Percentiles rank a stretch among this genome's conserved stretches.
phyloP scores from a whole-genome alignment of 352 stramenopile genomes.

The Globisporangium ultimum region DNA sequence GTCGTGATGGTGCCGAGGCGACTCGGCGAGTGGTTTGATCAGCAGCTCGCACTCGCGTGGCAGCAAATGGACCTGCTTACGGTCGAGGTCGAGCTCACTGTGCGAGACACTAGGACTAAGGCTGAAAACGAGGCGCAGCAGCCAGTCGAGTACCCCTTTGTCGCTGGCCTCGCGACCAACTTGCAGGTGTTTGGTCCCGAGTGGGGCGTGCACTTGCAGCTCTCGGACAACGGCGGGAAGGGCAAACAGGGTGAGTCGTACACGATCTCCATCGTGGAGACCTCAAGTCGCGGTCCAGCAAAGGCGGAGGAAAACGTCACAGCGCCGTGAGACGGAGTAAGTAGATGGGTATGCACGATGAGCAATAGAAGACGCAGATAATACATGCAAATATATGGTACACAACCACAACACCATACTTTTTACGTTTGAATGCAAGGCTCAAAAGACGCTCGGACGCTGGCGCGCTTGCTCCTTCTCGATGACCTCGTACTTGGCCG shows the following conservation, averaged over 20 bases:
- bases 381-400: too few relatives aligned
- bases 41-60: conserved; percentile 5
- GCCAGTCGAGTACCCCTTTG: conserved; percentile 27
- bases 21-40: conserved; percentile 54
- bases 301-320: too few relatives aligned
- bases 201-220: conserved; percentile 54
- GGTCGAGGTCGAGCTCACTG: conserved; percentile 34
- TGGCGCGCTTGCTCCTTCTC: conserved; percentile 43
- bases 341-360: too few relatives aligned
- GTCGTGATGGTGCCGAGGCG: conserved; percentile 65
- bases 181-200: conserved; percentile 47
- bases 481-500: conserved; percentile 62
- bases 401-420: too few relatives aligned
- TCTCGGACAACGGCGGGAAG: conserved; percentile 6
- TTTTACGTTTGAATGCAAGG: too few relatives aligned
- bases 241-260: conserved; percentile 29
- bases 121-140: conserved; percentile 6
- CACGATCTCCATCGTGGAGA: conserved; percentile 50
- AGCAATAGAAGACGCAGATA: too few relatives aligned
- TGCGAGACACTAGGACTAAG: conserved; percentile 25
- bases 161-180: conserved; percentile 38
- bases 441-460: conserved; percentile 27
- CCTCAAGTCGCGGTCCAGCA: conserved; percentile 9
- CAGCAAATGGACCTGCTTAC: conserved; percentile 15
- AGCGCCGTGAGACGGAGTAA: too few relatives aligned